Conservation (phyloP, 306 rosid species). For the Quercus ilex region DNA sequence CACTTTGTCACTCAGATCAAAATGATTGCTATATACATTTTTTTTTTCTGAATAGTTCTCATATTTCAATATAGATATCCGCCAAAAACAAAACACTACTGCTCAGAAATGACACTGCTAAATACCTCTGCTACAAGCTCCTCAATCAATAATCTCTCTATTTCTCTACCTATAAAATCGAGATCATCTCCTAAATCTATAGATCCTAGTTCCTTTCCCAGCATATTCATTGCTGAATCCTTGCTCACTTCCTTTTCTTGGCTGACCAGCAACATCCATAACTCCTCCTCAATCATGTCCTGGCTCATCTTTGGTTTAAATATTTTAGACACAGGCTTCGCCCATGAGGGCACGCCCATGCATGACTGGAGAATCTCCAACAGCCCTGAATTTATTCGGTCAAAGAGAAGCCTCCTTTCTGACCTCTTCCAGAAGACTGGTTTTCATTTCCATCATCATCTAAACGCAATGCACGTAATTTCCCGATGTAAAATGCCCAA, state of each 20-base stretch:
- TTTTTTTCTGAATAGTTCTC: neutral
- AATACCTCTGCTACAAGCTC: conserved; percentile 63
- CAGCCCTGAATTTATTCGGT: conserved; percentile 60
- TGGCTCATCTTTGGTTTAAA: conserved; percentile 32
- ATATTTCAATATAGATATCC: conserved; percentile 9
- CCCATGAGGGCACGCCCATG: conserved; percentile 48
- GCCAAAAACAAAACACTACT: conserved; percentile 15
- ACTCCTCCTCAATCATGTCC: conserved; percentile 61
- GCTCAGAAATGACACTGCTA: conserved; percentile 34
- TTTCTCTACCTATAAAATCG: conserved; percentile 53
- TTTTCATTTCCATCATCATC: too few relatives aligned
- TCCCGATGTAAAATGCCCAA: too few relatives aligned
- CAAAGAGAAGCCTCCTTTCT: conserved; percentile 76
- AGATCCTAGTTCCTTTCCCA: conserved; percentile 52
- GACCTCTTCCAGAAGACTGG: conserved; percentile 70
- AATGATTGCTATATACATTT: conserved; percentile 25
- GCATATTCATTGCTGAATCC: conserved; percentile 30
- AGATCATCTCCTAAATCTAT: conserved; percentile 59
- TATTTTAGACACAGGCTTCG: conserved; percentile 51
- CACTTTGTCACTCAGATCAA: conserved; percentile 35
- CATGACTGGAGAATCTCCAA: conserved; percentile 49
- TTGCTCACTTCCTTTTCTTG: conserved; percentile 52
- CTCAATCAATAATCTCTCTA: conserved; percentile 54
- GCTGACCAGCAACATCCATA: conserved; percentile 61
- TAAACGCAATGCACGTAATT: too few relatives aligned